Conservation (phyloP, 345 rosid genomes). For the Salix caprea region DNA sequence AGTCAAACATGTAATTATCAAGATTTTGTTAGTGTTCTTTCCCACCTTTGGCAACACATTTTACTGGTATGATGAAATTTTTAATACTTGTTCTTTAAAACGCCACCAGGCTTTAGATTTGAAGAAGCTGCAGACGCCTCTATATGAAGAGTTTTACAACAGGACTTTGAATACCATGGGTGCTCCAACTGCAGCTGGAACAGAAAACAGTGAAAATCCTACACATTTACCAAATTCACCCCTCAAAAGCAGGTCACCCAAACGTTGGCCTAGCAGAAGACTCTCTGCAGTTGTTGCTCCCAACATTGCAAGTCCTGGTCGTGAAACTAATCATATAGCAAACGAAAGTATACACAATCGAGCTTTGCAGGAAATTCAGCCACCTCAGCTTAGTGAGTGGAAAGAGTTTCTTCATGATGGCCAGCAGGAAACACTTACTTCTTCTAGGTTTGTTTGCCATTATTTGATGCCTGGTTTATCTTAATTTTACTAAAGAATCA, state of each 20-base stretch:
- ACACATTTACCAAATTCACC: slow-evolving; percentile 16
- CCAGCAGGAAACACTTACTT: slow-evolving; percentile 12
- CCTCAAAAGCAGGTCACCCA: slow-evolving; percentile 68
- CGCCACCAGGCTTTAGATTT: slow-evolving; percentile 38
- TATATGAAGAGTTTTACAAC: slow-evolving; percentile 26
- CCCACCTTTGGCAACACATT: background rate
- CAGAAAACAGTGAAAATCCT: slow-evolving; percentile 12
- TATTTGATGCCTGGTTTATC: background rate
- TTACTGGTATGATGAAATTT: background rate
- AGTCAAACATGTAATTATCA: background rate
- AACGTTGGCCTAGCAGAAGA: slow-evolving; percentile 69
- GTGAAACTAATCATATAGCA: slow-evolving; percentile 29
- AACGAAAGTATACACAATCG: slow-evolving; percentile 32
- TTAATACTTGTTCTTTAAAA: background rate
- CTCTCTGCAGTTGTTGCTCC: slow-evolving; percentile 41
- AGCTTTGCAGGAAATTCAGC: slow-evolving; percentile 55
- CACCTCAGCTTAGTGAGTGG: slow-evolving; percentile 42
- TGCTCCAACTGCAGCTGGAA: slow-evolving; percentile 1
- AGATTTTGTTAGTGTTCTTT: background rate
- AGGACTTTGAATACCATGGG: slow-evolving; percentile 12
- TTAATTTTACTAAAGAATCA: background rate
- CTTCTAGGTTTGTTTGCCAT: slow-evolving; percentile 11
- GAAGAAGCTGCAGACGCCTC: slow-evolving; percentile 35
- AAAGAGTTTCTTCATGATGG: slow-evolving; percentile 23
- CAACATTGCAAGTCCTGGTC: slow-evolving; percentile 8